phyloP scores from a whole-genome alignment of 805 yeast genomes.

The Kazachstania kunashirensis region DNA sequence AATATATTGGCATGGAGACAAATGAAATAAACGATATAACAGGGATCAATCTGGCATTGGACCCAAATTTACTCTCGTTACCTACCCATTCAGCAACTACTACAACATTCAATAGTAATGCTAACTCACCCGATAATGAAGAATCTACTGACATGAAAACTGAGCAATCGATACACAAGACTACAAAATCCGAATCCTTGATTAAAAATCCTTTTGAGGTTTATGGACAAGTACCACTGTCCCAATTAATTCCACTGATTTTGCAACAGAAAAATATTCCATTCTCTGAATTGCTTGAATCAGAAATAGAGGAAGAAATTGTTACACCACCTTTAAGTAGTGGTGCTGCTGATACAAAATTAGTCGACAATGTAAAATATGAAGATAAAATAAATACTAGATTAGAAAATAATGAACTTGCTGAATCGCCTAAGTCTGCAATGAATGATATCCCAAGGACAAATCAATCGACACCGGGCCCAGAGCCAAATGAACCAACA shows the following conservation, averaged over 20 bases:
- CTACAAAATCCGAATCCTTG: constrained; percentile 9
- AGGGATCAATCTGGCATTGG: constrained; percentile 27
- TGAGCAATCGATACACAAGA: not conserved
- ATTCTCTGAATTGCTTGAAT: constrained; percentile 8
- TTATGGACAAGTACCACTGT: constrained; percentile 34
- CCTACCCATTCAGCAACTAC: constrained; percentile 6
- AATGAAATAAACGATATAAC: not conserved
- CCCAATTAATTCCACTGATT: constrained; percentile 50
- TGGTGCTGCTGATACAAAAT: too few relatives aligned
- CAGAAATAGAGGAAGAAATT: constrained; percentile 2
- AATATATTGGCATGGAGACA: too few relatives aligned
- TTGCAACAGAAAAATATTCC: constrained; percentile 25
- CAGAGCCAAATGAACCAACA: not conserved
- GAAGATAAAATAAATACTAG: too few relatives aligned
- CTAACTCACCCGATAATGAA: not conserved
- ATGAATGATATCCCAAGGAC: too few relatives aligned
- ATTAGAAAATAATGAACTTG: too few relatives aligned
- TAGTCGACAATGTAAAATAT: too few relatives aligned
- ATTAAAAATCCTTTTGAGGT: constrained; percentile 26
- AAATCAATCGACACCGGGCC: not conserved
- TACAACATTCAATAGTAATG: not conserved
- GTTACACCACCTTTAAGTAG: not conserved
- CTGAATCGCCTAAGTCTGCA: too few relatives aligned
- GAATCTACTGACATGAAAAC: not conserved
- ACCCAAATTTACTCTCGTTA: constrained; percentile 26